Conservation (phyloP, 371 early-diverging fungal genomes). For the Apophysomyces trapeziformis region DNA sequence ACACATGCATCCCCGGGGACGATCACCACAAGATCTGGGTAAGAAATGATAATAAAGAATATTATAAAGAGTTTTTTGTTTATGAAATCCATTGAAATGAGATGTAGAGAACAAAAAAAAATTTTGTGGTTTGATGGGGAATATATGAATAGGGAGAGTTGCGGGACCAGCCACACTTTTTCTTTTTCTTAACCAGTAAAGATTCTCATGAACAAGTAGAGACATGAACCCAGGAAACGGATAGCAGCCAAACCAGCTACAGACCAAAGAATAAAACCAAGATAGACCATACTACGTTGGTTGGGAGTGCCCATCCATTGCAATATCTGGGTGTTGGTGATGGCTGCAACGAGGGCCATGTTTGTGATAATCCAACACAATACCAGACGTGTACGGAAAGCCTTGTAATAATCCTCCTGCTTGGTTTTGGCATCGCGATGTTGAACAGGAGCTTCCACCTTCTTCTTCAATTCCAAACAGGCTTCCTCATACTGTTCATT, state of each 20-base stretch:
- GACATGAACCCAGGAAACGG: slow-evolving; percentile 79
- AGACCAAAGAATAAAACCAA: slow-evolving; percentile 89
- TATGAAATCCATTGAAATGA: too few relatives aligned
- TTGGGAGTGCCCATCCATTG: slow-evolving; percentile 41
- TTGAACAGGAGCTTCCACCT: slow-evolving; percentile 54
- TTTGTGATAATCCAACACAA: slow-evolving; percentile 88
- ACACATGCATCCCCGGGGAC: too few relatives aligned
- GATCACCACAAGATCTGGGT: too few relatives aligned
- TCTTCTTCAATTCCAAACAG: slow-evolving; percentile 55
- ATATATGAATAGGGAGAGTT: too few relatives aligned
- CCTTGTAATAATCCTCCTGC: slow-evolving; percentile 88
- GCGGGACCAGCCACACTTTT: slow-evolving; percentile 13
- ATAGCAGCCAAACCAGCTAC: slow-evolving; percentile 79
- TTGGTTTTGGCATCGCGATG: slow-evolving; percentile 80
- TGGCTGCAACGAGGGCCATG: slow-evolving; percentile 66
- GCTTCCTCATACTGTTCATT: slow-evolving; percentile 79
- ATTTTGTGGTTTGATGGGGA: too few relatives aligned
- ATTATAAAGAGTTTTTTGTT: too few relatives aligned
- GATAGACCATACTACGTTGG: slow-evolving; percentile 52
- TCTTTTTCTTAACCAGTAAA: slow-evolving; percentile 39
- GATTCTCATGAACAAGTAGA: slow-evolving; percentile 71
- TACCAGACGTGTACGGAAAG: slow-evolving; percentile 87
- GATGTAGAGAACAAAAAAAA: too few relatives aligned
- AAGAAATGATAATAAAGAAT: too few relatives aligned
- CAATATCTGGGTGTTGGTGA: slow-evolving; percentile 52